Evolutionary conservation across 164 flowering plant species (phyloP).

Genomic region (Houttuynia cordata): DNA sequence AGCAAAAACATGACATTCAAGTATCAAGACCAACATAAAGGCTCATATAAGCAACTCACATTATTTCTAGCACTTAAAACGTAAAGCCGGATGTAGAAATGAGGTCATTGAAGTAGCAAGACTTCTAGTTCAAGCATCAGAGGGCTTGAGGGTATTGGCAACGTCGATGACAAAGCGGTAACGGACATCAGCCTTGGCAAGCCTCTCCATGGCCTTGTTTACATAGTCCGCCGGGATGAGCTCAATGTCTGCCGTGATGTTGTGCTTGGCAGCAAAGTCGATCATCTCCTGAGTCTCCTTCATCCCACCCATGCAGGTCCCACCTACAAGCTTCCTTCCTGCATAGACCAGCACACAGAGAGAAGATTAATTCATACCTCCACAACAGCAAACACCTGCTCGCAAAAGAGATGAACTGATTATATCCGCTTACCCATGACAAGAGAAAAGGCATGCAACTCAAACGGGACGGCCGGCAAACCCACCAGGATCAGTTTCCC

Average conservation of each 20-base stretch:
- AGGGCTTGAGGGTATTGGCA: constrained; percentile 7
- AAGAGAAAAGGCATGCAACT: constrained; percentile 26
- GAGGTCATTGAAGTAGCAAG: too few species aligned
- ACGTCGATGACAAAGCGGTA: constrained; percentile 45
- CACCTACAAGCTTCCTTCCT: constrained; percentile 39
- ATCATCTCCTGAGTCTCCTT: constrained; percentile 62
- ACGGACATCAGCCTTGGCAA: constrained; percentile 31
- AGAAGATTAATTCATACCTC: not conserved
- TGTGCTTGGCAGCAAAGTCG: constrained; percentile 43
- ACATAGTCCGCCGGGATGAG: constrained; percentile 32
- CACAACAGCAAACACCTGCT: not conserved
- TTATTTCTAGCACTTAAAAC: too few species aligned
- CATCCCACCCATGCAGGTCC: constrained; percentile 43
- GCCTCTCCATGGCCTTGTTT: constrained; percentile 41
- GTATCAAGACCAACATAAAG: too few species aligned
- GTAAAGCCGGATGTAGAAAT: too few species aligned
- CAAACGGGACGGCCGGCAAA: constrained; percentile 30
- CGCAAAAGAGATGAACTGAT: too few species aligned
- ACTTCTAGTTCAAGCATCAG: not conserved
- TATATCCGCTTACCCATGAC: constrained; percentile 16
- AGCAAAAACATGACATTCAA: too few species aligned
- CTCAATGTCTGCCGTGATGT: constrained; percentile 34
- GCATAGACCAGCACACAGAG: not conserved
- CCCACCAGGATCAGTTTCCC: constrained; percentile 39
- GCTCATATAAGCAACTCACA: too few species aligned